phyloP scores from a whole-genome alignment of 2,329 filamentous ascomycete genomes.

The Nothopassalora personata region DNA sequence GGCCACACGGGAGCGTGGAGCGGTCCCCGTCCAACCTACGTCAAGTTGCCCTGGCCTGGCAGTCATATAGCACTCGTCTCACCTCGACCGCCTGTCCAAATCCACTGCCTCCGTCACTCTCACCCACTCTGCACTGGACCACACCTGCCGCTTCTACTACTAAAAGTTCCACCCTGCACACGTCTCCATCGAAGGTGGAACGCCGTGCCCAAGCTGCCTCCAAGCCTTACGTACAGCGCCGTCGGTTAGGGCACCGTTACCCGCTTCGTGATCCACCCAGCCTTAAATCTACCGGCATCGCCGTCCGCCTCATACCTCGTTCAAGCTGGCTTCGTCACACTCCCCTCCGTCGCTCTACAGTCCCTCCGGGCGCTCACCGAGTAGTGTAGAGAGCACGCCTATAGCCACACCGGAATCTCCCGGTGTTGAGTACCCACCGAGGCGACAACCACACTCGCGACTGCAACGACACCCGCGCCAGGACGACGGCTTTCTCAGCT shows the following conservation, averaged over 20 bases:
- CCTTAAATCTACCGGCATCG: conserved; percentile 9
- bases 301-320: conserved; percentile 2
- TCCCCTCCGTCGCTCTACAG: conserved; percentile 16
- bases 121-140: background rate
- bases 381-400: conserved; percentile 25
- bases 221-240: conserved; percentile 6
- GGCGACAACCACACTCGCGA: background rate
- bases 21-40: conserved; percentile 5
- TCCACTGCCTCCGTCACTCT: background rate
- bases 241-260: conserved; percentile 1
- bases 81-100: background rate
- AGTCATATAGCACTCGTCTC: conserved; percentile 5
- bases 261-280: conserved; percentile 7
- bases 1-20: background rate
- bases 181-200: background rate
- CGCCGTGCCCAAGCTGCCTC: background rate
- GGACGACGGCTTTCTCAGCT: conserved; percentile 15
- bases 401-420: conserved; percentile 23
- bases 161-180: background rate
- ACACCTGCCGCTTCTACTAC: background rate
- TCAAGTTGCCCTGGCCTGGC: conserved; percentile 1
- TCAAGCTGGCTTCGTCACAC: conserved; percentile 7
- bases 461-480: conserved; percentile 9
- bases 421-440: background rate
- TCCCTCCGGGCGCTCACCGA: conserved; percentile 18